phyloP scores from a whole-genome alignment of 768 basidiomycete species.

The Postia placenta region DNA sequence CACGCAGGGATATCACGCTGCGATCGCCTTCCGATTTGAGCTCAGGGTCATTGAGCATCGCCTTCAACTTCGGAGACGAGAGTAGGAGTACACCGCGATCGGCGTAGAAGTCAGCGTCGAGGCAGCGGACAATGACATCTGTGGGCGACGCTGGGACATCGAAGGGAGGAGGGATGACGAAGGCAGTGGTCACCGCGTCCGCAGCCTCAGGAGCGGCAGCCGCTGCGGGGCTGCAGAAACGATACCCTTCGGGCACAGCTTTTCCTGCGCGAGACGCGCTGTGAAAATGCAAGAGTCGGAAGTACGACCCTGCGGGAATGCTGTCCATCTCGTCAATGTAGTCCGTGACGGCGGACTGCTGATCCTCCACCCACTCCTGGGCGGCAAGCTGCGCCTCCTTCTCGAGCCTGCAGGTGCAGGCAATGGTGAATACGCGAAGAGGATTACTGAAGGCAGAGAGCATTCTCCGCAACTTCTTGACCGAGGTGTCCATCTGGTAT shows the following conservation, averaged over 20 bases:
- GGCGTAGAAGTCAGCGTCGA: conserved; percentile 39
- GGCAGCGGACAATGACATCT: conserved; percentile 1
- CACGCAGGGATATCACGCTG: conserved; percentile 4
- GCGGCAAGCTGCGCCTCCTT: conserved; percentile 4
- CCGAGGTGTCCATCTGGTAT: conserved; percentile 1
- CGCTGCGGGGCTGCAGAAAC: background rate
- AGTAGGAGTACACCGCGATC: conserved; percentile 49
- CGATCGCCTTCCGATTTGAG: background rate
- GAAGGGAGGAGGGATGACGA: conserved; percentile 16
- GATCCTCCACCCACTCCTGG: background rate
- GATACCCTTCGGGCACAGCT: background rate
- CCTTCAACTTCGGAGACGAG: conserved; percentile 51
- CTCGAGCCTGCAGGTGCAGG: background rate
- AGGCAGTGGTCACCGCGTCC: conserved; percentile 7
- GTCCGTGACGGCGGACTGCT: background rate
- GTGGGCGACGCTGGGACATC: background rate
- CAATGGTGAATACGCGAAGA: conserved; percentile 3
- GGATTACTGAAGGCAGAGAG: background rate
- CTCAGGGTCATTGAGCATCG: conserved; percentile 31
- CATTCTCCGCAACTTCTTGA: background rate
- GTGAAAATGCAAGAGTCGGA: conserved; percentile 4
- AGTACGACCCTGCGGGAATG: conserved; percentile 1
- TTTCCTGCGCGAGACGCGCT: background rate
- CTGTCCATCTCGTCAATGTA: conserved; percentile 3
- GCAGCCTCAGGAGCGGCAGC: too few relatives aligned